Base-by-base conservation (phyloP, 805 yeast genomes). In the Priceomyces castillae region DNA sequence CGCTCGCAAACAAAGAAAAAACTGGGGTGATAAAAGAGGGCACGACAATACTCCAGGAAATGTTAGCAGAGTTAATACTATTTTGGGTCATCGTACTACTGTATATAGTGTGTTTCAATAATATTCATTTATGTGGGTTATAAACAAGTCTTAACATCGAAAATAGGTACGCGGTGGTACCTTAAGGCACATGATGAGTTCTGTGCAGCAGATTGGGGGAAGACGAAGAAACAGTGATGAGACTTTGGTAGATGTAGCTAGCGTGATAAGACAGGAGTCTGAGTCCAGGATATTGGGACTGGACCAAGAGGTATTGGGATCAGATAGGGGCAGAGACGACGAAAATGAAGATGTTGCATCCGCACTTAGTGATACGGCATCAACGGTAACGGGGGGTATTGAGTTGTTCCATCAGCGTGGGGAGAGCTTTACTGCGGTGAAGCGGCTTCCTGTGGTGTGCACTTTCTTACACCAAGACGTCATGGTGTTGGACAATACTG, bases 381-480 rank as follows among this genome's bases (percentile, higher is more conserved):
- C 56, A 28, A 60, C 65, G 2, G 26, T 57, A 14, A 44, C 48
- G 2, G 48, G 49, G 28, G 47, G 49, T 17, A 37, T 37, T 3
- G 30, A 38, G 31, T 36, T 58, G 7, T 56, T 59, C 41, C 48
- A 50, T 3, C 25, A 46, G 3, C 44, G 48, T 7, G 34, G 49
- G 3, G 19, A 47, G 7, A 37, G 20, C 16, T 57, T 46, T 40
- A 46, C 39, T 12, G 28, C 30, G 20, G 31, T 42, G 6, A 42
- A 47, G 30, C 47, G 44, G 22, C 43, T 54, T 25, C 59, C 58
- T 15, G 47, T 58, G 9, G 51, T 53, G 12, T 53, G 57, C 23
- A 44, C 54, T 7, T 52, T 53, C 39, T 43, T 57, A 30, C 58
- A 53, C 12, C 51, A 47, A 15, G 61, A 59, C 2, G 58, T 50